Evolutionary conservation across 345 rosid species (phyloP), one percentile per base, ranked within the genome.

Genomic region (Lepidium africanum): DNA sequence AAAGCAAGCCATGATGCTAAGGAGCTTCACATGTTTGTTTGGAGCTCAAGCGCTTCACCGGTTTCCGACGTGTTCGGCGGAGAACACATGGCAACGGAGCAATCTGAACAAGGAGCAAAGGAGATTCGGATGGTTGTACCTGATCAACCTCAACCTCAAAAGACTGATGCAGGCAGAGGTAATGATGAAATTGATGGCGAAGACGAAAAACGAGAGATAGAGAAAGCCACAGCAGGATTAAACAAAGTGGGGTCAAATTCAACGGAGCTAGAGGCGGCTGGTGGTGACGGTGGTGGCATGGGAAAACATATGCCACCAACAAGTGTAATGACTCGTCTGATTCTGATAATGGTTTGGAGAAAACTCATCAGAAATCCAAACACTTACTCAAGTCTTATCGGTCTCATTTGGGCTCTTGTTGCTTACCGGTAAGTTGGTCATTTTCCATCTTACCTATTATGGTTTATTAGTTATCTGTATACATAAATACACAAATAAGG

Each of bases 21-120:
- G 81, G 99, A 94, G 79, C 85, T 91, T 30, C 97, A 94, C 80
- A 94, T 94, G 99, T 94, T 94, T 48, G 97, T 94, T 8, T 94
- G 99, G 99, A 91, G 99, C 83, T 89, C 99, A 0, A 91, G 95
- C 53, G 77, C 92, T 38, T 94, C 99, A 0, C 99, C 97, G 13
- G 92, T 88, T 4, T 92, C 98, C 0, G 98, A 92, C 67, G 86
- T 72, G 1, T 72, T 35, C 14, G 87, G 83, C 1, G 96, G 94
- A 45, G 96, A 92, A 17, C 73, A 82, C 5, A 86, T 81, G 7
- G 59, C 83, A 0, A 9, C 87, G 7, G 96, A 90, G 48, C 97
- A 86, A 71, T 86, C 96, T 12, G 90, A 88, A 9, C 94, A 85
- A 59, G 89, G 94, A 1, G 92, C 92, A 7, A 90, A 88, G 68